Evolutionary conservation across 2,329 filamentous ascomycete species (phyloP).

Genomic region (Trichophyton simii): DNA sequence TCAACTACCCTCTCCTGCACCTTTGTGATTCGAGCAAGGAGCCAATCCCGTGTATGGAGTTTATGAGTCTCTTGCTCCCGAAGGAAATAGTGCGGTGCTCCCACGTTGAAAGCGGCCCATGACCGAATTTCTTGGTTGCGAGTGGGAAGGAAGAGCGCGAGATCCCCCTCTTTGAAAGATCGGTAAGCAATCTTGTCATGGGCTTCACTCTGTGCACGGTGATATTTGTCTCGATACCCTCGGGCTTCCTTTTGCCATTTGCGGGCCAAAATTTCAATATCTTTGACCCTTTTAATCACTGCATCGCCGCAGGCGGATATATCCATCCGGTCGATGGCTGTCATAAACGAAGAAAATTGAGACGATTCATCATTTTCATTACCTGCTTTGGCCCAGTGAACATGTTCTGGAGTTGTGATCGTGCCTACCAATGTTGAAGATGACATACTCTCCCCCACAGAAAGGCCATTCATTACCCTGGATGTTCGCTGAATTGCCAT

Average conservation of each 20-base stretch:
- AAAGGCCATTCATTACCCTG: slow-evolving; percentile 35
- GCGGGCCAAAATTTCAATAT: slow-evolving; percentile 82
- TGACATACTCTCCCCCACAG: slow-evolving; percentile 23
- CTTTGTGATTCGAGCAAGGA: slow-evolving; percentile 84
- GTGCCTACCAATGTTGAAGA: slow-evolving; percentile 26
- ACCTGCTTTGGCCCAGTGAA: slow-evolving; percentile 69
- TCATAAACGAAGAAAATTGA: slow-evolving; percentile 63
- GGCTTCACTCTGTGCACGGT: slow-evolving; percentile 66
- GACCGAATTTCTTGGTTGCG: slow-evolving; percentile 87
- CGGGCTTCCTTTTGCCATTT: slow-evolving; percentile 87
- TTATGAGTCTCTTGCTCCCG: slow-evolving; percentile 84
- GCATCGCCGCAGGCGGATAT: slow-evolving; percentile 73
- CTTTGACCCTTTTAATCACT: slow-evolving; percentile 77
- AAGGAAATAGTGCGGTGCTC: slow-evolving; percentile 92
- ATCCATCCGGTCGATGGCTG: slow-evolving; percentile 64
- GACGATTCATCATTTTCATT: slow-evolving; percentile 52
- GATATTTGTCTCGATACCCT: slow-evolving; percentile 75
- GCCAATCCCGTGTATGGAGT: slow-evolving; percentile 76
- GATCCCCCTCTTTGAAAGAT: slow-evolving; percentile 90
- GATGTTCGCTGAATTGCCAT: slow-evolving; percentile 65
- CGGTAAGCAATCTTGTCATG: slow-evolving; percentile 94
- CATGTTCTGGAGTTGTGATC: slow-evolving; percentile 52
- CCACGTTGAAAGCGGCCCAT: slow-evolving; percentile 97
- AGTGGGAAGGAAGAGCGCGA: slow-evolving; percentile 87
- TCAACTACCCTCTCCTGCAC: slow-evolving; percentile 91